Conservation (phyloP, 257 asterid species). For the Ilex aquifolium region DNA sequence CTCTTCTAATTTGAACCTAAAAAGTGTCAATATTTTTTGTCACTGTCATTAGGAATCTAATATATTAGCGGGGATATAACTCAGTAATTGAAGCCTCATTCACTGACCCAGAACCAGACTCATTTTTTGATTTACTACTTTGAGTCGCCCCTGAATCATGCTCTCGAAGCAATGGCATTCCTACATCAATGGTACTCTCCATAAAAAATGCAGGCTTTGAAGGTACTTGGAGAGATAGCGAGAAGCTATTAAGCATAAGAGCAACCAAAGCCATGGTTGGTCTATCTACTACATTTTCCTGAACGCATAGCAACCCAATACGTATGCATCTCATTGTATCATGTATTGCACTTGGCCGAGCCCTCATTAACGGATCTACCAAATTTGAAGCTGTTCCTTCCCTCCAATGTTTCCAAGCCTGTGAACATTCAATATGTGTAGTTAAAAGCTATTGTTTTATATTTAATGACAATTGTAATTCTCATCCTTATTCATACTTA, state of each 20-base stretch:
- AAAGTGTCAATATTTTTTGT: too few species aligned
- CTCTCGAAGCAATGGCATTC: neutral
- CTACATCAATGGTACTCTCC: neutral
- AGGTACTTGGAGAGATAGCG: neutral
- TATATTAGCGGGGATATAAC: neutral
- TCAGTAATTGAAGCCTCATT: neutral
- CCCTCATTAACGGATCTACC: constrained; percentile 3
- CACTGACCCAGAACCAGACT: neutral
- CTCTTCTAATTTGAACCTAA: too few species aligned
- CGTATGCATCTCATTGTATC: constrained; percentile 6
- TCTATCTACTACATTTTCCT: neutral
- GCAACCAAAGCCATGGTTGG: constrained; percentile 9
- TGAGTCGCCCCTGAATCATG: too few species aligned
- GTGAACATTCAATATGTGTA: neutral
- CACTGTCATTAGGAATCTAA: too few species aligned
- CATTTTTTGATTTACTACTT: too few species aligned
- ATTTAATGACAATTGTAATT: too few species aligned
- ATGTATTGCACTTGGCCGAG: neutral
- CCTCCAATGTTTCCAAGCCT: constrained; percentile 6
- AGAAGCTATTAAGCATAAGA: constrained; percentile 1
- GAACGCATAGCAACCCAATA: constrained; percentile 1
- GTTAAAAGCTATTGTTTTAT: too few species aligned
- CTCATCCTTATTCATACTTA: neutral
- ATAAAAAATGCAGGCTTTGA: neutral
- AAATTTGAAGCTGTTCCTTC: neutral